Evolutionary conservation across 306 rosid genomes (phyloP), one percentile per base, ranked within the genome.

Genomic region (Mimosa bimucronata): DNA sequence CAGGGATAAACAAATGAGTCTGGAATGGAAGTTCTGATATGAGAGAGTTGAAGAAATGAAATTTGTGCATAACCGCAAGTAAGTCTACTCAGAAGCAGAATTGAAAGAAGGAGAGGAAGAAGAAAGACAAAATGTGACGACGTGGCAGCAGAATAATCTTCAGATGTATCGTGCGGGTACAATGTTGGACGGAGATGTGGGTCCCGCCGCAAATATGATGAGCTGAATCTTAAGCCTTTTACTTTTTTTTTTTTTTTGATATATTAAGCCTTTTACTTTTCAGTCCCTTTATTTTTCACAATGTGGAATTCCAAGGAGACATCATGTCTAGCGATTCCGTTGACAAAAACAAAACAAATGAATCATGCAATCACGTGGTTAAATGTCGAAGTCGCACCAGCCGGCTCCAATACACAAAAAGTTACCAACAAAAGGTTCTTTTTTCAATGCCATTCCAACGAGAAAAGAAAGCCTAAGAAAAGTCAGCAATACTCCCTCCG

Each of bases 301-400:
- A 21, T 13, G 21, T 25, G 21, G 30, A 67, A 67, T 70, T 16
- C 40, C 41, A 8, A 48, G 75, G 41, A 7, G 61, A 18, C 61
- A 71, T 71, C 76, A 48, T 26, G 76, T 71, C 60, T 9, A 7
- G 19, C 4, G 30, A 67, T 67, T 16, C 40, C 60, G 44, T 71
- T 71, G 76, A 71, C 76, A 71, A 71, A n/a, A 68, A 18, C 8
- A 42, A 5, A 25, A 44, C 4, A 15, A 21, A n/a, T 55, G 62
- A 55, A 55, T 67, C 9, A 23, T 13, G 29, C 18, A 44, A 41
- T 44, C 55, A 42, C 74, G 52, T 70, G 74, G 57, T 44, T 25
- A 70, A 13, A 42, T 21, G 41, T 25, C 15, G 2, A 42, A 29
- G 60, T 28, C 62, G 53, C 40, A 45, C 14, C 25, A 71, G 67